Conservation (phyloP, 2,329 filamentous ascomycete species). For the Drechslerella coelobrocha region DNA sequence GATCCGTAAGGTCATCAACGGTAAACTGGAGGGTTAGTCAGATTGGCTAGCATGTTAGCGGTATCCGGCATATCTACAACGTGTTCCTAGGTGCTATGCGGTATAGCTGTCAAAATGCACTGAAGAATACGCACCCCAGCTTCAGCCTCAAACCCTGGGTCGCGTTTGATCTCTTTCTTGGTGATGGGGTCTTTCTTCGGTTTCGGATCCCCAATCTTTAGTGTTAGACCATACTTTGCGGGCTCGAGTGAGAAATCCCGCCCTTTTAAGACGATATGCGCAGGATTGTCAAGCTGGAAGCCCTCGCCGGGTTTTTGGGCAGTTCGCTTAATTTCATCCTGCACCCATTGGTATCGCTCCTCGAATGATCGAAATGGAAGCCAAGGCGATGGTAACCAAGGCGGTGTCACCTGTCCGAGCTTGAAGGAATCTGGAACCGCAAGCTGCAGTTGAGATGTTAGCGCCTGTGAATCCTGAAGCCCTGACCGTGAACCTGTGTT, state of each 20-base stretch:
- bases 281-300: not conserved
- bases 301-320: not conserved
- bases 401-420: no score
- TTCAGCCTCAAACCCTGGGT: not conserved
- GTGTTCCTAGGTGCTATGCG: not conserved
- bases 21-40: not conserved
- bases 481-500: not conserved
- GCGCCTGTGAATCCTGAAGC: no score
- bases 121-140: not conserved
- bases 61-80: not conserved
- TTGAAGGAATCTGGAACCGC: no score
- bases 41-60: not conserved
- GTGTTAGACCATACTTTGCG: not conserved
- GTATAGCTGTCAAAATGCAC: no score
- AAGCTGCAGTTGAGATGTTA: no score
- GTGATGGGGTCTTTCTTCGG: not conserved
- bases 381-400: not conserved
- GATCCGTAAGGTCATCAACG: not conserved
- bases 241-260: not conserved
- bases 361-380: not conserved
- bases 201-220: not conserved
- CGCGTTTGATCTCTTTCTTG: not conserved
- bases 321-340: not conserved
- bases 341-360: not conserved
- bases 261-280: not conserved